phyloP scores from a whole-genome alignment of 176 grass and related monocot genomes.

The Aegilops longissima region DNA sequence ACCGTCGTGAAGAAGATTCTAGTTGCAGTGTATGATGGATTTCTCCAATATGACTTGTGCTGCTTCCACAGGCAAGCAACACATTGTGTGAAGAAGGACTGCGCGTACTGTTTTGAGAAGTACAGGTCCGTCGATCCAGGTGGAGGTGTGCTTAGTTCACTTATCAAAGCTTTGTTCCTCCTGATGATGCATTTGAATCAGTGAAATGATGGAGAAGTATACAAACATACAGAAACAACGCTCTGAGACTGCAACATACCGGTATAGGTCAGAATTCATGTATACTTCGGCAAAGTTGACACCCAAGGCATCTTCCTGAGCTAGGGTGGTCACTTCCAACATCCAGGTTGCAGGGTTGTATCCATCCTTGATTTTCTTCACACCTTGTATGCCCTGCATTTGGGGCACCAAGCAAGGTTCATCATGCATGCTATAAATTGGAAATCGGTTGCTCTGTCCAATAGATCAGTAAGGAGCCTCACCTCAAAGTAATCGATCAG shows the following conservation, averaged over 20 bases:
- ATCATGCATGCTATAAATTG: constrained; percentile 16
- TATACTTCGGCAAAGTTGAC: constrained; percentile 75
- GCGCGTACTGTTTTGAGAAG: constrained; percentile 70
- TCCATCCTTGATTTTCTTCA: constrained; percentile 86
- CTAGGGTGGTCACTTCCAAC: constrained; percentile 71
- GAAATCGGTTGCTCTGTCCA: not conserved
- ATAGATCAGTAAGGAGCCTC: constrained; percentile 20
- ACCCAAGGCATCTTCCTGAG: constrained; percentile 78
- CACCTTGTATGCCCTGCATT: constrained; percentile 72
- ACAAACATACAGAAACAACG: not conserved
- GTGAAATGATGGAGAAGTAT: constrained; percentile 7
- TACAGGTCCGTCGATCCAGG: constrained; percentile 72
- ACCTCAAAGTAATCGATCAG: constrained; percentile 91
- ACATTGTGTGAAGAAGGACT: constrained; percentile 75
- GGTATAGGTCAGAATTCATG: constrained; percentile 64
- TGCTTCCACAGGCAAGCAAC: constrained; percentile 92
- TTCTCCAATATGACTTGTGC: constrained; percentile 88
- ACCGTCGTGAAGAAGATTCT: constrained; percentile 92
- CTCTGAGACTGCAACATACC: constrained; percentile 42
- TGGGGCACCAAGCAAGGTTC: constrained; percentile 11
- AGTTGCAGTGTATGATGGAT: constrained; percentile 90
- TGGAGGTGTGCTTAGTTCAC: constrained; percentile 64
- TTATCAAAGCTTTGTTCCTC: constrained; percentile 84
- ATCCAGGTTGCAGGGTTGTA: constrained; percentile 98
- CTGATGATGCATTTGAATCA: constrained; percentile 42